Percentiles rank a stretch among this genome's conserved stretches.
These are phyloP conservation scores for Penicillium crustosum DNA, from an alignment of 2,329 filamentous ascomycete genomes.

Conservation along the genomic window DNA sequence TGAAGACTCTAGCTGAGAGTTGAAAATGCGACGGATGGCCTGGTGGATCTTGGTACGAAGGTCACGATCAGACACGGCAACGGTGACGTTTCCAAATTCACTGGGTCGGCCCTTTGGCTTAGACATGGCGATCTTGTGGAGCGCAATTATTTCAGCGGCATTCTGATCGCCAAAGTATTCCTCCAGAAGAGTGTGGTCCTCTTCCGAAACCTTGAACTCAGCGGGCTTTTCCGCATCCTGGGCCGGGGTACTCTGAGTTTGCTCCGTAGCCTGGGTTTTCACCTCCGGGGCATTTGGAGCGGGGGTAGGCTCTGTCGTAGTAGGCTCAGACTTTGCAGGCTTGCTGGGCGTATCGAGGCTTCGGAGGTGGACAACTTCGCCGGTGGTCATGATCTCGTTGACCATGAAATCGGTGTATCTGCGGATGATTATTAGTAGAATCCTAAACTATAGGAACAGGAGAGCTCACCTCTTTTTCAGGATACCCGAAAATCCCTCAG, in stretches of 20 bases:
- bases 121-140: conserved; percentile 56
- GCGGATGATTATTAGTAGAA: conserved; percentile 5
- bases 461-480: conserved; percentile 63
- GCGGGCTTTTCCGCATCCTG: conserved; percentile 18
- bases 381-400: conserved; percentile 78
- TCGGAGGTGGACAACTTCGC: conserved; percentile 71
- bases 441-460: background rate
- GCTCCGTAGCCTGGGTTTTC: conserved; percentile 17
- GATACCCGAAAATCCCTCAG: conserved; percentile 61
- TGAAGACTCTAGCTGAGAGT: conserved; percentile 71
- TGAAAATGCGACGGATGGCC: conserved; percentile 73
- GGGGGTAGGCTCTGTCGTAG: background rate
- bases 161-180: conserved; percentile 54
- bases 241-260: conserved; percentile 10
- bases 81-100: conserved; percentile 56
- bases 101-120: conserved; percentile 57
- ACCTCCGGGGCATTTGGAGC: conserved; percentile 7
- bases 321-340: conserved; percentile 11
- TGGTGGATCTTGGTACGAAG: conserved; percentile 64
- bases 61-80: conserved; percentile 60
- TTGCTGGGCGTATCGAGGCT: conserved; percentile 42
- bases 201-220: conserved; percentile 41
- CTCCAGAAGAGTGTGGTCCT: conserved; percentile 47
- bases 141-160: conserved; percentile 52
- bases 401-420: conserved; percentile 91